Base-by-base conservation (phyloP, 306 rosid genomes). In the Lathyrus tuberosus region DNA sequence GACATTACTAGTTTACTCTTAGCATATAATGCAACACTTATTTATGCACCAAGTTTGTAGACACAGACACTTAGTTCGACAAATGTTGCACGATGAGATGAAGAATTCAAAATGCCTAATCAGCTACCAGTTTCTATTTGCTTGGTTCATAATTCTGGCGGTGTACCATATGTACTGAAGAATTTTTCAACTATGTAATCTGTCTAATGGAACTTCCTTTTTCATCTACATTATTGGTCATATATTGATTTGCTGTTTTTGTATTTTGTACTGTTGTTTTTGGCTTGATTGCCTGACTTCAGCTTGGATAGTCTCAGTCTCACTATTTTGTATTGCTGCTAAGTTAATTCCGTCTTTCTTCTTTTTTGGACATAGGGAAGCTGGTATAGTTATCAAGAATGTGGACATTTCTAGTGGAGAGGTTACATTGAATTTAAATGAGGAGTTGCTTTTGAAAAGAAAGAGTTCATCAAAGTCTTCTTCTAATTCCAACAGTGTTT, bases 281-380 rank as follows among this genome's bases (percentile, higher is more conserved):
- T 26, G 73, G 67, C 52, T 62, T 72, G 65, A 6, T 44, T 44
- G 51, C 40, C 41, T 20, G 71, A 53, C 67, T 49, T 60, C 20
- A 51, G 33, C 41, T 47, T 26, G 37, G 53, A 51, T 73, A 69
- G 53, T 40, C 41, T 22, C 64, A 69, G 46, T 47, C 33, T 16
- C 16, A 1, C 35, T 41, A 11, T 64, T 65, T 53, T 62, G 11
- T 57, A 48, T 69, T 31, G 47, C 62, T 37, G 35, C 57, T 54
- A 60, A 63, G 60, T 70, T 77, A 65, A 49, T 60, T 64, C 38
- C 67, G 38, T 68, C 70, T 47, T 65, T 31, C 70, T 68, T 85
- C 77, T 68, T 77, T 83, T 86, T 87, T 82, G 83, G 83, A 75
- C 77, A 57, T 83, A 95, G 99, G 91, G 99, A 91, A 89, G 88